phyloP scores from a whole-genome alignment of 108 stramenopile species.

The Nitzschia inconspicua region DNA sequence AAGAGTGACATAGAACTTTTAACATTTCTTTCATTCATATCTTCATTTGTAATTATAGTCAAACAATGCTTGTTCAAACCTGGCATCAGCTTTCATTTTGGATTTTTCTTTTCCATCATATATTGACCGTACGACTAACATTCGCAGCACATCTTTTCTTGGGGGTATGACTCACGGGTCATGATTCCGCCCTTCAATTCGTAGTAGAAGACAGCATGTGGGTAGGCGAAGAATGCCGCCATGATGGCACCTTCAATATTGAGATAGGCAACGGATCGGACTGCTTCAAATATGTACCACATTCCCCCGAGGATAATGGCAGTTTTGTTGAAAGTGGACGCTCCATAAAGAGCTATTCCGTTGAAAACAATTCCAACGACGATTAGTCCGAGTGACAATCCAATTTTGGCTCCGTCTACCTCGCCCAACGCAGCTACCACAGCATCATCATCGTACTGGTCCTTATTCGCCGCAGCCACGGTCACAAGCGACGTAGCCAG shows the following conservation, averaged over 20 bases:
- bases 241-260: constrained; percentile 14
- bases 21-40: too few relatives aligned
- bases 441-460: constrained; percentile 20
- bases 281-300: constrained; percentile 12
- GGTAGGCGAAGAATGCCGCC: constrained; percentile 23
- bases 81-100: too few relatives aligned
- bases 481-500: constrained; percentile 1
- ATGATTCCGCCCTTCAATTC: constrained; percentile 34
- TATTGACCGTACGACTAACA: constrained; percentile 16
- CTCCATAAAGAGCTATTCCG: constrained; percentile 18
- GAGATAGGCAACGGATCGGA: background rate
- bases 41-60: too few relatives aligned
- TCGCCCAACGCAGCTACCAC: constrained; percentile 6
- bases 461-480: background rate
- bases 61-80: too few relatives aligned
- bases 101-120: too few relatives aligned
- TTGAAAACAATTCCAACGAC: constrained; percentile 8
- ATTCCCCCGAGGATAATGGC: background rate
- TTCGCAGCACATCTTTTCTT: constrained; percentile 29
- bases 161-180: constrained; percentile 23
- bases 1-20: too few relatives aligned
- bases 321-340: constrained; percentile 7
- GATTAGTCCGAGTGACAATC: background rate
- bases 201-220: constrained; percentile 30
- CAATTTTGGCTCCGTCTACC: background rate